Evolutionary conservation across 176 grass and related monocot species (phyloP), one percentile per base, ranked within the genome.

Genomic region (Bolboschoenus planiculmis): DNA sequence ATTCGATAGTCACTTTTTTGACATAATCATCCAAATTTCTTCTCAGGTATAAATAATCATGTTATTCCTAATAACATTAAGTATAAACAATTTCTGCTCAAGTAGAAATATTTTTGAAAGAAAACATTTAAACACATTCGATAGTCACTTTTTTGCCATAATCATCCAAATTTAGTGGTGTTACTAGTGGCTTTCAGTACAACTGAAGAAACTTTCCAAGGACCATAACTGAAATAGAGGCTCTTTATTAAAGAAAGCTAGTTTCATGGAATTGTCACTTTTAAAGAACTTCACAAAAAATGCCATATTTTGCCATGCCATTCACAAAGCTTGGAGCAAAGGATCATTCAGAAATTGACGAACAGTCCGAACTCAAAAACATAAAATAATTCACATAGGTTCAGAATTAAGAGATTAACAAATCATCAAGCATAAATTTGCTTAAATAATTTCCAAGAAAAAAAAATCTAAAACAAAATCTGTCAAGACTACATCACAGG

Each of bases 391-490:
- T 70, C 65, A 40, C 35, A 60, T 29, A 60, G 23, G 1, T 40
- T 46, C 68, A 73, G 21, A 44, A 43, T 43, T 71, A 71, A 72
- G n/a, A 71, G 37, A 71, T 43, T 43, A 72, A 73, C 39, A 73
- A 73, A 73, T 73, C 6, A 47, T 46, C 39, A 73, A 46, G 68
- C 68, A 73, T 46, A 74, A 35, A 26, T 46, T 73, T 43, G 39
- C 24, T 46, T 73, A 44, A 74, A 74, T 46, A 70, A 35, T 21
- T 34, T 46, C 9, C 36, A 48, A 11, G 35, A 70, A 10, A 5
- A 23, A 57, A 18, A 29, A 31, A 24, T 13, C 50, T 47, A 48
- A 36, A 47, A 61, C 65, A 70, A 26, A 80, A 84, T 47, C 7
- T 61, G 27, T 80, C 67, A 53, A 46, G 86, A 82, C 37, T 50